These are phyloP conservation scores for Penicillium sp. DNA, from an alignment of 2,329 filamentous ascomycete species.

Conservation along the genomic window DNA sequence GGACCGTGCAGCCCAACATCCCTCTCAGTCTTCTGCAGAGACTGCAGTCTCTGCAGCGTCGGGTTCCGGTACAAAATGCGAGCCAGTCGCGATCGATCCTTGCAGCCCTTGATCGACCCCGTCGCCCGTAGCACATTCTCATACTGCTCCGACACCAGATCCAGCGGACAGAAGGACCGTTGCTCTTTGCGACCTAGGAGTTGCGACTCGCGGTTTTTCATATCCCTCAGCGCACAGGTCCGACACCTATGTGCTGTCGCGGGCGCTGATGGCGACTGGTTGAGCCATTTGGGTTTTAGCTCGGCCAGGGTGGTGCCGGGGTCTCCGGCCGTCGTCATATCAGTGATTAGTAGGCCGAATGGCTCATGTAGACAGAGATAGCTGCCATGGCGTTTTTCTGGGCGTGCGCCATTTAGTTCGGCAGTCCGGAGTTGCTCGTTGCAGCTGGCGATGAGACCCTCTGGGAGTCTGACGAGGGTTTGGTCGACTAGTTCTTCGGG, in stretches of 20 bases:
- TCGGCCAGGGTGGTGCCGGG: conserved; percentile 48
- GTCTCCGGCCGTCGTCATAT: conserved; percentile 52
- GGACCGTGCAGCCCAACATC: conserved; percentile 32
- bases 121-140: conserved; percentile 41
- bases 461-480: conserved; percentile 44
- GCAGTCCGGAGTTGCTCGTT: conserved; percentile 47
- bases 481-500: conserved; percentile 50
- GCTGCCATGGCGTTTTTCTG: conserved; percentile 43
- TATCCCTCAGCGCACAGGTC: conserved; percentile 57
- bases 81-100: conserved; percentile 33
- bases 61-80: conserved; percentile 28
- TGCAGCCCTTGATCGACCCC: conserved; percentile 28
- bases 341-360: conserved; percentile 62
- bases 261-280: conserved; percentile 65
- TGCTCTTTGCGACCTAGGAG: conserved; percentile 23
- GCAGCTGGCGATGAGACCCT: conserved; percentile 40
- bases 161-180: conserved; percentile 54
- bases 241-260: conserved; percentile 56
- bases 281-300: conserved; percentile 79
- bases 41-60: conserved; percentile 29
- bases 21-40: conserved; percentile 28
- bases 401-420: conserved; percentile 39
- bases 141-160: conserved; percentile 47
- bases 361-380: conserved; percentile 49
- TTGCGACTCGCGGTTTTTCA: conserved; percentile 37